These are phyloP conservation scores for Aspergillus felis DNA, from an alignment of 2,329 filamentous ascomycete genomes.

Conservation along the genomic window DNA sequence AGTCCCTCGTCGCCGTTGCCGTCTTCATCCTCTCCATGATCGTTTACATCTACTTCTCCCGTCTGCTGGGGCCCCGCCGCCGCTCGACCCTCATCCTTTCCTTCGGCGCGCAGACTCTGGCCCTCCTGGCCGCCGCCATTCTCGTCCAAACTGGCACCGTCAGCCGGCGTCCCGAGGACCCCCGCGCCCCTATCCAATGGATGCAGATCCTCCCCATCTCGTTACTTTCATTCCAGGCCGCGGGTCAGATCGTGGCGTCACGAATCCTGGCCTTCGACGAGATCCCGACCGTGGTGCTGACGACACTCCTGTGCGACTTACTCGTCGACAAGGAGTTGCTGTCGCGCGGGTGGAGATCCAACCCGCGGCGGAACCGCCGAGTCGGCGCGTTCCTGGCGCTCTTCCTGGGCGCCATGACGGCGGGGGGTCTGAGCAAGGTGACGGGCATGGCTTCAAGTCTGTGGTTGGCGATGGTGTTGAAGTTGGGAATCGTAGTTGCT, in stretches of 20 bases:
- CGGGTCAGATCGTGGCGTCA: conserved; percentile 38
- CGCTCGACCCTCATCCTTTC: conserved; percentile 38
- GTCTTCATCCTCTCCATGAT: conserved; percentile 38
- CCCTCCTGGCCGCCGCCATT: conserved; percentile 31
- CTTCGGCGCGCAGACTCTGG: conserved; percentile 35
- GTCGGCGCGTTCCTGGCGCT: conserved; percentile 34
- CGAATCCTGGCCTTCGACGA: conserved; percentile 36
- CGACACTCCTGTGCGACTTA: conserved; percentile 38
- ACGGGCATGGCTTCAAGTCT: conserved; percentile 34
- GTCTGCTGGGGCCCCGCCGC: conserved; percentile 29
- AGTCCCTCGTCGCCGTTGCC: conserved; percentile 39
- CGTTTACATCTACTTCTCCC: conserved; percentile 36
- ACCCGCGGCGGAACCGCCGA: conserved; percentile 33
- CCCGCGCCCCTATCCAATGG: conserved; percentile 31
- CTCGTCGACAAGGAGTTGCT: conserved; percentile 32
- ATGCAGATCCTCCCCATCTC: conserved; percentile 36
- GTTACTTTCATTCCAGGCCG: conserved; percentile 39
- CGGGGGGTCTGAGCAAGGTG: conserved; percentile 36
- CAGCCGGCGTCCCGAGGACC: conserved; percentile 25
- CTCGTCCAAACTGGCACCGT: conserved; percentile 34
- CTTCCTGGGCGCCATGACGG: conserved; percentile 40
- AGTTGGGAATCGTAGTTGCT: conserved; percentile 29
- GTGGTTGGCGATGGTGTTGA: conserved; percentile 39
- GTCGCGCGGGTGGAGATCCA: conserved; percentile 20
- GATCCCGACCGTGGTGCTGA: conserved; percentile 41